Evolutionary conservation across 2,329 filamentous ascomycete species (phyloP), one percentile per base, ranked within the genome.

Genomic region (Dactylonectria estremocensis): DNA sequence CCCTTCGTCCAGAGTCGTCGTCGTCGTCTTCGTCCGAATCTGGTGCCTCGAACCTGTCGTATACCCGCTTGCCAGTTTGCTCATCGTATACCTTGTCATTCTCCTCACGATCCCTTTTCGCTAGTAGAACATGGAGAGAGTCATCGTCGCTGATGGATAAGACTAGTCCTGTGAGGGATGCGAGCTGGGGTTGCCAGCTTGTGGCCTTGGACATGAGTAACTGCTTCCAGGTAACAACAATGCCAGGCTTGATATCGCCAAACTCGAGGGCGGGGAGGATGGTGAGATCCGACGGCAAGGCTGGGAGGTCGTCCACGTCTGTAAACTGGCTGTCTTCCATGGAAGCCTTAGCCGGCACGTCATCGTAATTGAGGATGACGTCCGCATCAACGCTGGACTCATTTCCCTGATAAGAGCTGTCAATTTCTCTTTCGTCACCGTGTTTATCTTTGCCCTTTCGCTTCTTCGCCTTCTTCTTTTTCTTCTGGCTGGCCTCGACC

Each of bases 31-130:
- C 88, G 7, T 90, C 87, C 8, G 89, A 83, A 11, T 88, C 88
- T 0, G 92, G 91, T 72, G 90, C 90, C 74, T 97, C 94, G 71
- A 97, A 96, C 65, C 91, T 93, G 69, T 88, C 90, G 73, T 95
- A 97, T 10, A 94, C 80, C 10, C 94, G 87, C 68, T 92, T 85
- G 0, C 94, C 94, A 0, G 92, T 91, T 45, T 87, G 81, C 11
- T 90, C 86, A 72, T 95, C 90, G 70, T 90, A 90, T 18, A 81
- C 78, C 74, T 88, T 91, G 69, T 90, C 83, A 60, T 86, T 88
- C 5, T 86, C 80, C 13, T 86, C 80, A 54, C 91, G 83, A 76
- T 97, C 93, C 31, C 93, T 88, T 68, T 87, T 86, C 2, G 94
- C 93, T 3, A 97, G 85, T 11, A 86, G 84, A 5, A 97, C 81